phyloP scores from a whole-genome alignment of 192 early-diverging fungal species.

The Coemansia sp. region DNA sequence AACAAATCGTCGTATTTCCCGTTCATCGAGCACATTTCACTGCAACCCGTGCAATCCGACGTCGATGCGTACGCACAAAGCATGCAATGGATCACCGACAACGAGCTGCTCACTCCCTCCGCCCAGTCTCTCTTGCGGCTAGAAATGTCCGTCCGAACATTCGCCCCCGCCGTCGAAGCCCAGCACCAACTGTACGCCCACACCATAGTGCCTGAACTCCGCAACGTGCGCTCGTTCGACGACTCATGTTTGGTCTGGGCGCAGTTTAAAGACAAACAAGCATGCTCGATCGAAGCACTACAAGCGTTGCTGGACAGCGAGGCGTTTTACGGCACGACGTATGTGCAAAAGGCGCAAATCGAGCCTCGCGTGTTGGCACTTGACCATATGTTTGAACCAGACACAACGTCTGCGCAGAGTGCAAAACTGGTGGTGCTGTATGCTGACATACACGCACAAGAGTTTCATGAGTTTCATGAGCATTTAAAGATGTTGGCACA shows the following conservation, averaged over 20 bases:
- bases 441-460: conserved; percentile 60
- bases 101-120: conserved; percentile 42
- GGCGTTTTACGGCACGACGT: conserved; percentile 37
- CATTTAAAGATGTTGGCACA: conserved; percentile 54
- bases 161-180: conserved; percentile 79
- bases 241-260: conserved; percentile 62
- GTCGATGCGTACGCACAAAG: conserved; percentile 54
- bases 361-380: conserved; percentile 50
- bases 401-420: neutral
- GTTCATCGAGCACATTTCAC: conserved; percentile 57
- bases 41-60: conserved; percentile 28
- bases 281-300: conserved; percentile 56
- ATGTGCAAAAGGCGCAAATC: conserved; percentile 30
- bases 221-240: conserved; percentile 53
- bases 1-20: conserved; percentile 64
- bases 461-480: conserved; percentile 61
- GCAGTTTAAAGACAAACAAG: conserved; percentile 67
- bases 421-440: conserved; percentile 64
- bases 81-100: conserved; percentile 52
- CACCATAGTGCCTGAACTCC: conserved; percentile 59
- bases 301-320: conserved; percentile 45
- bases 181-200: conserved; percentile 79
- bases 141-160: conserved; percentile 63
- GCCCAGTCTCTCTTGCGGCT: conserved; percentile 64
- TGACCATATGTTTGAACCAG: conserved; percentile 58